Conservation (phyloP, 352 stramenopile species). For the Peronosclerospora sorghi region DNA sequence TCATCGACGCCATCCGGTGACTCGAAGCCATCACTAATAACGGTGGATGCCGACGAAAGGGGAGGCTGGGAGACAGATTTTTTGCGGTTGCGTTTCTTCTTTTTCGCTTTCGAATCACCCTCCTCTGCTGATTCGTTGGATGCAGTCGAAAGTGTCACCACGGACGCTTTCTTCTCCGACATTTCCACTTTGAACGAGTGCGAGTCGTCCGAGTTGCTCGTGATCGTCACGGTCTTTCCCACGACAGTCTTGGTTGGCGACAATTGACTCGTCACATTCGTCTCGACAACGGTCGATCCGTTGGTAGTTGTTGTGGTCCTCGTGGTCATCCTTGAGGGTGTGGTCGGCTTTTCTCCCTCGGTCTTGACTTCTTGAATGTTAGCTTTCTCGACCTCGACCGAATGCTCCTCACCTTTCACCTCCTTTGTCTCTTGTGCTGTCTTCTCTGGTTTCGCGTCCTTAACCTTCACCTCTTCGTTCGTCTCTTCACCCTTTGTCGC, state of each 20-base stretch:
- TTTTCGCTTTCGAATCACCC: slow-evolving; percentile 29
- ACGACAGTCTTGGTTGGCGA: slow-evolving; percentile 22
- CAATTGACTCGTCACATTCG: slow-evolving; percentile 19
- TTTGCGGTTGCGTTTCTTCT: slow-evolving; percentile 28
- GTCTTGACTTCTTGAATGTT: no score
- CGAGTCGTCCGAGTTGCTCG: slow-evolving; percentile 14
- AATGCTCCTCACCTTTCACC: slow-evolving; percentile 3
- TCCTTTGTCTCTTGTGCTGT: no score
- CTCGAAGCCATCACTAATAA: slow-evolving; percentile 23
- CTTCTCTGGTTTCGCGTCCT: no score
- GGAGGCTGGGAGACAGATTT: slow-evolving; percentile 12
- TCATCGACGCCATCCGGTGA: slow-evolving; percentile 24
- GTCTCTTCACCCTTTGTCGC: slow-evolving; percentile 3
- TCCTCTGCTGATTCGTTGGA: no score
- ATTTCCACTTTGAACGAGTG: slow-evolving; percentile 27
- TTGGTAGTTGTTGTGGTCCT: slow-evolving; percentile 12
- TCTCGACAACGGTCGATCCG: slow-evolving; percentile 19
- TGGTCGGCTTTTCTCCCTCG: no score
- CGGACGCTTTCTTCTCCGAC: slow-evolving; percentile 21
- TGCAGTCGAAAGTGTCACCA: slow-evolving; percentile 15
- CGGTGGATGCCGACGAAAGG: slow-evolving; percentile 11
- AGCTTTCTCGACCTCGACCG: no score
- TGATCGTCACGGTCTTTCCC: slow-evolving; percentile 25
- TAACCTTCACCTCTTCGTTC: slow-evolving; percentile 6
- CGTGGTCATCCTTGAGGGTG: slow-evolving; percentile 3